Evolutionary conservation across 495 filamentous ascomycete species (phyloP).

Genomic region (Podospora pseudopauciseta): DNA sequence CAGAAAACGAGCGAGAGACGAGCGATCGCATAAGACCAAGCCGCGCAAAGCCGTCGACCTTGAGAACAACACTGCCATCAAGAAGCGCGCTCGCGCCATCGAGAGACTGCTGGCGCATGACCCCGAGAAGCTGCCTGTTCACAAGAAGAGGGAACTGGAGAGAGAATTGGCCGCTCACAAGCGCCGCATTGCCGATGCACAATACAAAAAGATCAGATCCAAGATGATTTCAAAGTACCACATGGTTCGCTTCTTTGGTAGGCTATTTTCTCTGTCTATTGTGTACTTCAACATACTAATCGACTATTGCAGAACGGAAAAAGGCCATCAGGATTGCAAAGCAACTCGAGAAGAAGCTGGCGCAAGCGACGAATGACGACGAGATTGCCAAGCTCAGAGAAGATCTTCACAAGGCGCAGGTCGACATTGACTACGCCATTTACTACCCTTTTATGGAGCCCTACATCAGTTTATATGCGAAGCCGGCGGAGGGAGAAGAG

Average conservation of each 20-base stretch:
- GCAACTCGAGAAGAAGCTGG: constrained; percentile 55
- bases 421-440: constrained; percentile 83
- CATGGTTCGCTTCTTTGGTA: constrained; percentile 89
- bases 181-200: constrained; percentile 59
- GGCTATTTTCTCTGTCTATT: constrained; percentile 16
- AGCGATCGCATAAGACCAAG: constrained; percentile 28
- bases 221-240: constrained; percentile 85
- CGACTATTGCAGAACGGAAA: constrained; percentile 62
- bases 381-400: constrained; percentile 49
- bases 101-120: constrained; percentile 58
- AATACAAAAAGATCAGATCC: constrained; percentile 57
- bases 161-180: constrained; percentile 74
- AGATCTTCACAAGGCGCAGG: constrained; percentile 64
- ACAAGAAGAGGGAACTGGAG: constrained; percentile 71
- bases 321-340: constrained; percentile 72
- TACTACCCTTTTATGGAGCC: constrained; percentile 76
- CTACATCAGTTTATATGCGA: constrained; percentile 75
- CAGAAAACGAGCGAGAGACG: constrained; percentile 20
- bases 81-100: constrained; percentile 59
- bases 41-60: constrained; percentile 36
- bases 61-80: constrained; percentile 44
- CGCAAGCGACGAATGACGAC: constrained; percentile 42
- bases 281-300: background rate
- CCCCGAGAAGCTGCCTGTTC: constrained; percentile 62
- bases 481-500: constrained; percentile 35